Evolutionary conservation across 1,139 yeast genomes (phyloP), one percentile per base, ranked within the genome.

Genomic region (Diutina catenulata): DNA sequence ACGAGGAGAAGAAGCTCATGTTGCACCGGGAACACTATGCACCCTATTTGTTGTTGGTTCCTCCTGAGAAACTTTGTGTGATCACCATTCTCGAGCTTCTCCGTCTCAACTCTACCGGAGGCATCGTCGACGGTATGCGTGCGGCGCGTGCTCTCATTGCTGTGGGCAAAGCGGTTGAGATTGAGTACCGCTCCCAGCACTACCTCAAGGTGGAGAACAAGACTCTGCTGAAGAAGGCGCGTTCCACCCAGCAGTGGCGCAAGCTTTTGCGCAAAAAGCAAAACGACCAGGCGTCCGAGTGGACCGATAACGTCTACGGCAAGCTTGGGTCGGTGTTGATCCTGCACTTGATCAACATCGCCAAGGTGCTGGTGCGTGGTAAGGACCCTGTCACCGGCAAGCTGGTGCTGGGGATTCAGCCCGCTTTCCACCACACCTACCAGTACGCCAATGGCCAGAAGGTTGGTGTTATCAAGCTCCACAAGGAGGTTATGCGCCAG

Each of bases 391-490:
- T 75, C 3, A 79, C 93, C 0, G 83, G 84, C 11, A 62, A 74
- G 38, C 55, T 56, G 2, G 80, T 82, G 19, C 59, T 61, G 32
- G 94, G 91, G 24, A 64, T 70, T 36, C 91, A 87, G 8, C 96
- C 97, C 1, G 98, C 97, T 1, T 81, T 93, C 53, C 80, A 78
- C 45, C 97, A 91, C 52, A 74, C 86, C 3, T 87, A 83, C 56
- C 94, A 84, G 54, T 86, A 79, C 50, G 70, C 74, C 39, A 71
- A 72, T 42, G 95, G 97, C 27, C 76, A 76, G 43, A 79, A 79
- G 49, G 59, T 86, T 25, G 99, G 99, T 28, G 79, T 88, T 9
- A 62, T 91, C 43, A 80, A 79, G 46, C 62, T 86, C 7, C 95
- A 91, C 54, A 75, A 76, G 46, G 68, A 73, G 20, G 68, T 91